Evolutionary conservation across 2,329 filamentous ascomycete species (phyloP).

Genomic region (Aspergillus pseudoterreus): DNA sequence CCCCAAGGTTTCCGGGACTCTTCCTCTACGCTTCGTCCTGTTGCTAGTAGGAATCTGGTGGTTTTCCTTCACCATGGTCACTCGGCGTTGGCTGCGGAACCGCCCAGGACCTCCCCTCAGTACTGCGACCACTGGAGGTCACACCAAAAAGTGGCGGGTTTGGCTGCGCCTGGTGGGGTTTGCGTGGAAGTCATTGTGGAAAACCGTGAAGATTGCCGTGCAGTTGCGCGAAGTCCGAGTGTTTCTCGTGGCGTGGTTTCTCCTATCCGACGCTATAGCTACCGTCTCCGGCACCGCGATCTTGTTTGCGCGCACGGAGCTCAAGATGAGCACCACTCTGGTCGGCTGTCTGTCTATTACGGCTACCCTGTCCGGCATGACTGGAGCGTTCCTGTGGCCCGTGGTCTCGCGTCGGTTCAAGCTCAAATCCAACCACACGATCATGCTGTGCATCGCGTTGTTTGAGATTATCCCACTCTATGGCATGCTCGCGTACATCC

Average conservation of each 20-base stretch:
- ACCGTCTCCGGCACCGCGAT: slow-evolving; percentile 89
- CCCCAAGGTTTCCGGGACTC: slow-evolving; percentile 64
- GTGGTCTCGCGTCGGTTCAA: slow-evolving; percentile 64
- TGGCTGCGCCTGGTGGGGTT: slow-evolving; percentile 69
- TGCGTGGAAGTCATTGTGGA: slow-evolving; percentile 77
- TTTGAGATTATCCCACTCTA: slow-evolving; percentile 92
- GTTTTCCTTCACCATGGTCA: slow-evolving; percentile 79
- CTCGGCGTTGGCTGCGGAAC: slow-evolving; percentile 75
- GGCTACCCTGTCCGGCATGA: slow-evolving; percentile 72
- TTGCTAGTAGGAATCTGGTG: slow-evolving; percentile 84
- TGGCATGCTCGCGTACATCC: slow-evolving; percentile 77
- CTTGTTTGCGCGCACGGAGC: slow-evolving; percentile 82
- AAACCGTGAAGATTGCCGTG: slow-evolving; percentile 69
- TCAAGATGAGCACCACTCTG: slow-evolving; percentile 77
- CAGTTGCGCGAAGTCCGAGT: slow-evolving; percentile 71
- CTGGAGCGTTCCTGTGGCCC: slow-evolving; percentile 82
- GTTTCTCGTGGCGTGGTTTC: slow-evolving; percentile 84
- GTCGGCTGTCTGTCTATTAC: slow-evolving; percentile 87
- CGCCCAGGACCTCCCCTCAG: slow-evolving; percentile 71
- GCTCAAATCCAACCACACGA: slow-evolving; percentile 74
- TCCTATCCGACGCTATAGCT: slow-evolving; percentile 84
- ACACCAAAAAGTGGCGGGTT: slow-evolving; percentile 34
- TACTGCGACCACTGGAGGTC: slow-evolving; percentile 9
- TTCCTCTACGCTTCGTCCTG: slow-evolving; percentile 76
- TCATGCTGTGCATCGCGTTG: slow-evolving; percentile 77